phyloP scores from a whole-genome alignment of 2,329 filamentous ascomycete species.

The Fusarium sp. region DNA sequence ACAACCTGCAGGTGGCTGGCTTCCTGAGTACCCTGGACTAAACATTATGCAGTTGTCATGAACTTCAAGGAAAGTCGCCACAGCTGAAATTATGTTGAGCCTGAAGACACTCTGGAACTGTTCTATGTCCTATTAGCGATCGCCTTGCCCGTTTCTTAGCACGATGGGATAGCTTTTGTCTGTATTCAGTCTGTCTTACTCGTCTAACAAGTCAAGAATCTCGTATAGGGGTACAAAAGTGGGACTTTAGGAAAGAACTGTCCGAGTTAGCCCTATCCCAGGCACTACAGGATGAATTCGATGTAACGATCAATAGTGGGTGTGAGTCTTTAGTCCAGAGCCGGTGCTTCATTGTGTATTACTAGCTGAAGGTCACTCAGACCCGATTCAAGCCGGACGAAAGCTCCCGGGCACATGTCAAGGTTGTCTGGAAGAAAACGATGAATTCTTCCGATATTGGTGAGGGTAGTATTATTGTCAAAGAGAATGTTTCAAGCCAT shows the following conservation, averaged over 20 bases:
- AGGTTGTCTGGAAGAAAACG: not conserved
- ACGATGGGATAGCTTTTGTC: not conserved
- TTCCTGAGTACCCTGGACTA: not conserved
- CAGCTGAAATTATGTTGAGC: not conserved
- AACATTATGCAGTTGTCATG: not conserved
- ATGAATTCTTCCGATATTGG: not conserved
- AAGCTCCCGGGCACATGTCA: not conserved
- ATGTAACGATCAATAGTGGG: not conserved
- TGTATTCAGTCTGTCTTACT: not conserved
- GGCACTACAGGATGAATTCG: not conserved
- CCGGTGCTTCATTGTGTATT: not conserved
- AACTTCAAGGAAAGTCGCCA: not conserved
- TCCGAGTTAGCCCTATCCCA: slow-evolving; percentile 23
- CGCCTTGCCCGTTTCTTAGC: not conserved
- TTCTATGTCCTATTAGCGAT: not conserved
- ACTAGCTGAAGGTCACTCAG: not conserved
- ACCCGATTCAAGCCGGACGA: not conserved
- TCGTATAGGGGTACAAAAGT: not conserved
- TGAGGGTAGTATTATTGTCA: not conserved
- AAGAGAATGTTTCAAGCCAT: not conserved
- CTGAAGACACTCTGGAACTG: not conserved
- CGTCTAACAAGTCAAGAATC: not conserved
- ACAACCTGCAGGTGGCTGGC: not conserved
- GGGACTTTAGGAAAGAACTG: not conserved
- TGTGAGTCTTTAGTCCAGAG: not conserved